Evolutionary conservation across 2,329 filamentous ascomycete species (phyloP).

Genomic region (Acrodontium crateriforme): DNA sequence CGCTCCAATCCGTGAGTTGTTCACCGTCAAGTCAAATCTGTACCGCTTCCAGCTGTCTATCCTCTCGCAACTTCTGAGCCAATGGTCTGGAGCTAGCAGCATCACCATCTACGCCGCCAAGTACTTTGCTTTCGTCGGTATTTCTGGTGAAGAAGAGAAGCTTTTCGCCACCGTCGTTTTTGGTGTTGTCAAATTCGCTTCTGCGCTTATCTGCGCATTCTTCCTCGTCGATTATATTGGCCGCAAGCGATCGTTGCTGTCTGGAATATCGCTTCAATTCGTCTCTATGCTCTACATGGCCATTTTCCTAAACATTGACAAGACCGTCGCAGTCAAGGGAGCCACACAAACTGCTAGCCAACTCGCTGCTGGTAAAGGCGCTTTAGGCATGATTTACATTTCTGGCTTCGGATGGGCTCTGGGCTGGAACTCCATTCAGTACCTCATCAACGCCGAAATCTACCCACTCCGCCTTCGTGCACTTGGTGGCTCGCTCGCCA

Average conservation of each 20-base stretch:
- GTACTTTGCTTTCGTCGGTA: conserved; percentile 58
- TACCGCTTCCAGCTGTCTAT: conserved; percentile 58
- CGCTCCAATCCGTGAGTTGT: conserved; percentile 54
- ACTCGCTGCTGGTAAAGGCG: conserved; percentile 48
- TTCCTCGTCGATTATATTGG: conserved; percentile 71
- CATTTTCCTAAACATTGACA: conserved; percentile 44
- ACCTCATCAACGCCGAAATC: conserved; percentile 63
- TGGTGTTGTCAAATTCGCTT: conserved; percentile 57
- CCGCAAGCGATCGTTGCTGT: conserved; percentile 44
- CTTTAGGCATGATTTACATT: conserved; percentile 41
- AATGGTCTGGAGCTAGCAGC: conserved; percentile 51
- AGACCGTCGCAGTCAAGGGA: conserved; percentile 37
- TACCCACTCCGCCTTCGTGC: conserved; percentile 64
- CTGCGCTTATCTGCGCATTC: conserved; percentile 55
- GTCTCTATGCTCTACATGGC: conserved; percentile 43
- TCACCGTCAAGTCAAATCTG: conserved; percentile 52
- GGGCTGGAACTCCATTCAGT: conserved; percentile 38
- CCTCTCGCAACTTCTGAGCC: conserved; percentile 56
- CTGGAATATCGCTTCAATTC: conserved; percentile 31
- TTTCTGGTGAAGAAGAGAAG: conserved; percentile 52
- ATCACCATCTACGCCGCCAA: conserved; percentile 68
- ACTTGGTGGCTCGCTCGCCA: conserved; percentile 54
- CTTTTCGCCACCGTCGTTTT: conserved; percentile 64
- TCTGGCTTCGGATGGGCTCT: conserved; percentile 55
- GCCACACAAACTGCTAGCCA: conserved; percentile 34